Conservation (phyloP, 208 protist species). For the Blastocrithidia nonstop region DNA sequence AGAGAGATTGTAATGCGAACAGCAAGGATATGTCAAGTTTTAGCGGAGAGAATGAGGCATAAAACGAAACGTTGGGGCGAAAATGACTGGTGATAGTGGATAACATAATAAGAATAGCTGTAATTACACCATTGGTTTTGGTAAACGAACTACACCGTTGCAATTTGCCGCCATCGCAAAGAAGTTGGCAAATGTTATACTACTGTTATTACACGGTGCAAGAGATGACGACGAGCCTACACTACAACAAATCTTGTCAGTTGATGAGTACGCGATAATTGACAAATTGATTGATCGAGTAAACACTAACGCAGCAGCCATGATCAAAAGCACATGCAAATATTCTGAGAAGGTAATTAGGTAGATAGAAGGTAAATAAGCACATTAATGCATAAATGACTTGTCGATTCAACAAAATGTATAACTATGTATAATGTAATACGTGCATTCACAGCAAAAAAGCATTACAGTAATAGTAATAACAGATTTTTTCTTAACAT, state of each 20-base stretch:
- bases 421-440: constrained; percentile 1
- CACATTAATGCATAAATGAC: too few species aligned
- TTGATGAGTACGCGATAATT: constrained; percentile 8
- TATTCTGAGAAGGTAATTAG: too few species aligned
- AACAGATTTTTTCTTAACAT: too few species aligned
- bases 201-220: constrained; percentile 47
- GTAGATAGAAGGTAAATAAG: too few species aligned
- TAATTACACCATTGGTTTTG: constrained; percentile 41
- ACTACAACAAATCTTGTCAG: constrained; percentile 45
- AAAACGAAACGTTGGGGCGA: not conserved
- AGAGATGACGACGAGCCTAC: constrained; percentile 18
- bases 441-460: too few species aligned
- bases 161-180: constrained; percentile 66
- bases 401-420: not conserved
- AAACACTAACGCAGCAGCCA: not conserved
- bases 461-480: too few species aligned
- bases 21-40: constrained; percentile 10
- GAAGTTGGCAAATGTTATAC: constrained; percentile 57
- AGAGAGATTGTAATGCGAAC: constrained; percentile 39
- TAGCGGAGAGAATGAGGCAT: too few species aligned
- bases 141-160: constrained; percentile 52
- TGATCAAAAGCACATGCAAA: not conserved
- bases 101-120: constrained; percentile 8
- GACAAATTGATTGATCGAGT: constrained; percentile 8
- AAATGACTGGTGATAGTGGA: not conserved